A percentile compares a stretch with the other conserved stretches of the same genome.
phyloP scores from a whole-genome alignment of 78 protist species.

The Tieghemostelium lacteum region DNA sequence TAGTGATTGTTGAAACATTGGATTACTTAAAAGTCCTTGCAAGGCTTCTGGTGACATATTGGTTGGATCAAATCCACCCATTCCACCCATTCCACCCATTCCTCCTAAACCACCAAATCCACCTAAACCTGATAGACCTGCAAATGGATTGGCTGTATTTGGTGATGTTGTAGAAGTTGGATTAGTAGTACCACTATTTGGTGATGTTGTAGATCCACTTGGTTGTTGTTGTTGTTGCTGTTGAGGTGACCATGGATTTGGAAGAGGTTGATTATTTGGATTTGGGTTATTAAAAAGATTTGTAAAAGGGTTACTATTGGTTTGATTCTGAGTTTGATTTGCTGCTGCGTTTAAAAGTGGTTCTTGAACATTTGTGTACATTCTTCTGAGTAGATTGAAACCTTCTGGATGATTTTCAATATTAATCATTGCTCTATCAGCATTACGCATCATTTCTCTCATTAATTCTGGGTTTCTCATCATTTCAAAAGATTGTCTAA shows the following conservation, averaged over 20 bases:
- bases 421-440: slow-evolving; percentile 92
- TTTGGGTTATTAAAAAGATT: slow-evolving; percentile 22
- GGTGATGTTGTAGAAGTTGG: slow-evolving; percentile 14
- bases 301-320: not conserved
- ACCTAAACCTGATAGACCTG: slow-evolving; percentile 34
- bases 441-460: slow-evolving; percentile 92
- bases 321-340: not conserved
- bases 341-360: slow-evolving; percentile 83
- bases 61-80: slow-evolving; percentile 38
- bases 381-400: slow-evolving; percentile 85
- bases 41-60: slow-evolving; percentile 42
- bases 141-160: slow-evolving; percentile 21
- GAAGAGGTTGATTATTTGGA: slow-evolving; percentile 1
- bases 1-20: slow-evolving; percentile 76
- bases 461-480: slow-evolving; percentile 91
- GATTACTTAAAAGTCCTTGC: slow-evolving; percentile 79
- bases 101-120: slow-evolving; percentile 83
- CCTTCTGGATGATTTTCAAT: slow-evolving; percentile 93
- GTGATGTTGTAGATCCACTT: not conserved
- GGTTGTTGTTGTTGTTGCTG: slow-evolving; percentile 88
- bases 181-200: slow-evolving; percentile 14
- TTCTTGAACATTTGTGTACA: slow-evolving; percentile 90
- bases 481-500: slow-evolving; percentile 89
- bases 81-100: slow-evolving; percentile 88
- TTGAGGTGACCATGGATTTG: slow-evolving; percentile 84